phyloP scores from a whole-genome alignment of 176 grass and related monocot species.

The Elaeis guineensis region DNA sequence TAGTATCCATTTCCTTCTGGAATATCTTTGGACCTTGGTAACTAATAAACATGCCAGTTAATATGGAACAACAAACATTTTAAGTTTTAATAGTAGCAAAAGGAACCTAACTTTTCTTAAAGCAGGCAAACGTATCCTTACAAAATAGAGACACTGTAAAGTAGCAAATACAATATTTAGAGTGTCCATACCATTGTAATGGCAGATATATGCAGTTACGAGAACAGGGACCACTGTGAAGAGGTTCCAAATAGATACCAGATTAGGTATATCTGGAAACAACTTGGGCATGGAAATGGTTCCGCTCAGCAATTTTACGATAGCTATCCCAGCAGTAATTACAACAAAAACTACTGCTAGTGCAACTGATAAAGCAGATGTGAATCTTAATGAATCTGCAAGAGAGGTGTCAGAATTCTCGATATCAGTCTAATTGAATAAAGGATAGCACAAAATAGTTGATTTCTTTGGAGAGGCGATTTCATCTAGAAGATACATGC shows the following conservation, averaged over 20 bases:
- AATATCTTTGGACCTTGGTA: too few species aligned
- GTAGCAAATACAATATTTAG: neutral
- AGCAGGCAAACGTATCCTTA: too few species aligned
- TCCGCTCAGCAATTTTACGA: slow-evolving; percentile 67
- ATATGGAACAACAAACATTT: too few species aligned
- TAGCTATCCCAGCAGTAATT: slow-evolving; percentile 88
- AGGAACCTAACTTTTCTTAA: too few species aligned
- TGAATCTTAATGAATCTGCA: slow-evolving; percentile 93
- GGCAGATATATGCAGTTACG: slow-evolving; percentile 91
- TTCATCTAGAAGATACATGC: too few species aligned
- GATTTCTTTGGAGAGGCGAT: too few species aligned
- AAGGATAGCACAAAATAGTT: too few species aligned
- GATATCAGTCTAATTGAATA: slow-evolving; percentile 2
- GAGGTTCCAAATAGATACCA: slow-evolving; percentile 84
- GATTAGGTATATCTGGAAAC: slow-evolving; percentile 63
- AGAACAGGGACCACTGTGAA: slow-evolving; percentile 90
- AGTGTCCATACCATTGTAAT: slow-evolving; percentile 66
- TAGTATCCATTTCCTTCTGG: neutral
- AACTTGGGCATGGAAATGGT: slow-evolving; percentile 81
- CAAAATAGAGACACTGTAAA: neutral
- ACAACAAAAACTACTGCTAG: slow-evolving; percentile 78
- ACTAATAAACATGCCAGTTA: too few species aligned
- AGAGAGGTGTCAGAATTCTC: slow-evolving; percentile 15
- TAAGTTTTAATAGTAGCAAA: too few species aligned
- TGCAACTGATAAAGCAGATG: slow-evolving; percentile 82